Base-by-base conservation (phyloP, 768 basidiomycete species). In the Gyrodon lividus region DNA sequence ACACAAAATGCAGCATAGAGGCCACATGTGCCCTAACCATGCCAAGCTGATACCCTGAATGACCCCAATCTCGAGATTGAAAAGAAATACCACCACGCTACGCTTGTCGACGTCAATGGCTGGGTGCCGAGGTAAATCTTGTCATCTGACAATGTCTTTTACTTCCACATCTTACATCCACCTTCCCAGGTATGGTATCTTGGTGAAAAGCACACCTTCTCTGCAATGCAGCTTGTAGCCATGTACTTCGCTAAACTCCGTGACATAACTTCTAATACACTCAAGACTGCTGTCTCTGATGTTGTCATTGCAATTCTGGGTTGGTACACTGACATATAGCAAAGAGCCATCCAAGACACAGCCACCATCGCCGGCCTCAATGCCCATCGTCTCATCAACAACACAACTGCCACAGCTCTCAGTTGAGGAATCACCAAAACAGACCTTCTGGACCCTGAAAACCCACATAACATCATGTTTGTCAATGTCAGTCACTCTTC, bases 401-500 rank as follows among this genome's bases (percentile, higher is more conserved):
- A 98, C 70, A 86, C 88, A 50, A 98, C 95, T 56, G 97, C 96
- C 47, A 82, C 87, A 51, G 97, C 97, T 34, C 87, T 99, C 68
- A 93, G 92, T 46, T 99, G 96, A 74, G 97, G 97, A 59, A 98
- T 98, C 79, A 99, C 96, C 59, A 99, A 99, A 74, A 84, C 89
- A 23, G 97, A 99, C 70, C 85, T 99, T 39, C 97, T 97, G 20
- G 84, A 87, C 12, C 68, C 84, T 28, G 93, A 95, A 55, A 76
- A 74, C 58, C 87, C 95, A 0, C 81, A 87, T 30, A 81, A 97
- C 69, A 86, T 99, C 70, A 89, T 87, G 57, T 98, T 99, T 64
- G 83, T 98, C 62, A 97, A 98, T 62, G 83, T 95, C 52, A 97
- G 96, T 44, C 97, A 98, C 77, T 91, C 92, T 5, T 83, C 83